Evolutionary conservation across 441 rosid genomes (phyloP), one percentile per base, ranked within the genome.

Genomic region (Macaranga tanarius): DNA sequence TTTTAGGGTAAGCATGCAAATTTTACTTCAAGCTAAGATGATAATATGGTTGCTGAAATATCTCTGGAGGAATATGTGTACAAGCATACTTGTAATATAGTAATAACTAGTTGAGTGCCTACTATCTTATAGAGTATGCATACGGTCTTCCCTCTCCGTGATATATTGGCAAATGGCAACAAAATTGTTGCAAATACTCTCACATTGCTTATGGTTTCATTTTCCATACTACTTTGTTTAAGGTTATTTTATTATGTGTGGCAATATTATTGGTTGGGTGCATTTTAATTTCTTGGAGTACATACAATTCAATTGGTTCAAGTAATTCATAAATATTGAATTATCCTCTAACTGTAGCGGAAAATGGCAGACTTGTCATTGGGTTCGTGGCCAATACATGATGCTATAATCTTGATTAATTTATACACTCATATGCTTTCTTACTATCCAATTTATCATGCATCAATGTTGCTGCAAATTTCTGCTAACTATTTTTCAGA

Each of bases 1-100:
- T 95, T 80, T 74, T 84, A 47, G 98, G 97, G 98, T 95, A 86
- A 82, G 86, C 66, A 57, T 73, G 48, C 13, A 16, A 40, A 65
- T 61, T 28, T 65, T 56, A 1, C 1, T 1, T 47, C 45, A 3
- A 61, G 57, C 73, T 71, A 34, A 17, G 22, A 69, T 3, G 42
- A 31, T 65, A 26, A 63, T 28, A 57, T 69, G 57, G 52, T 44
- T 19, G 22, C 57, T 42, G 59, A 70, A 68, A 7, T 26, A 45
- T 70, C 71, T 67, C 47, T 69, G 26, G 47, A 55, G 48, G 48
- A 47, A 45, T 28, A 56, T 65, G 70, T 73, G 71, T 48, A 31
- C 1, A 40, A 15, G 15, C 25, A 38, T 17, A n/a, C 54, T 67
- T 60, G 23, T 48, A 40, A 47, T 40, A 19, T 66, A 73, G 42